These are phyloP conservation scores for Penicillium sp. DNA, from an alignment of 2,329 filamentous ascomycete species.

Conservation along the genomic window DNA sequence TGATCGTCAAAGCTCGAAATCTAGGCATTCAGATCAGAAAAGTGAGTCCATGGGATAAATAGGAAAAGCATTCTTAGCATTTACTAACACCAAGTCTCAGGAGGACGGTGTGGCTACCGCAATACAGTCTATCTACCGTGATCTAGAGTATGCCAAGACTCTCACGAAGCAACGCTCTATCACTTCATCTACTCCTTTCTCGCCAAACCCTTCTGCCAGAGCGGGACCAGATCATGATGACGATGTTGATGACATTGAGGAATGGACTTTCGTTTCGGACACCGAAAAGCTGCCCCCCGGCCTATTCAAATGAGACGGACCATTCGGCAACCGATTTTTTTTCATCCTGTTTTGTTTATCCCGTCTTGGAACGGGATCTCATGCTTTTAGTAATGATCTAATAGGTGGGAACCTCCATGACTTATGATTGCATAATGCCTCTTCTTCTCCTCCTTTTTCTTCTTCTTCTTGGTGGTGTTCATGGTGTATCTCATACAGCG, in stretches of 20 bases:
- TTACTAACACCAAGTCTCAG: conserved; percentile 49
- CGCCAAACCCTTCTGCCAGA: conserved; percentile 39
- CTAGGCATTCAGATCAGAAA: conserved; percentile 86
- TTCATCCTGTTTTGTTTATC: not conserved
- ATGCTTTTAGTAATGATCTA: not conserved
- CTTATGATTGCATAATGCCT: conserved; percentile 1
- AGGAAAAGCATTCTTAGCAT: too few species aligned
- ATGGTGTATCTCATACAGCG: not conserved
- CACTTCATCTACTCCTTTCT: conserved; percentile 39
- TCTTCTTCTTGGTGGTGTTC: conserved; percentile 3
- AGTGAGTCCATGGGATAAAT: conserved; percentile 56
- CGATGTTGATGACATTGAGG: conserved; percentile 70
- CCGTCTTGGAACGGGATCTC: not conserved
- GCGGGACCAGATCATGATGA: conserved; percentile 45
- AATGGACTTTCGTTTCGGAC: conserved; percentile 80
- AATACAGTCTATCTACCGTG: conserved; percentile 90
- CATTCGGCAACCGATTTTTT: conserved; percentile 1
- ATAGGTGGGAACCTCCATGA: not conserved
- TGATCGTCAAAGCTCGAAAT: conserved; percentile 82
- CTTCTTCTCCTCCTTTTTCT: not conserved
- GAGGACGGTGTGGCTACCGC: conserved; percentile 89
- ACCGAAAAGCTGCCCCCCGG: conserved; percentile 22
- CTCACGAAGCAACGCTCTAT: conserved; percentile 69
- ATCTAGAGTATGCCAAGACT: conserved; percentile 88
- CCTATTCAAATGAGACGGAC: conserved; percentile 17